Base-by-base conservation (phyloP, 768 basidiomycete species). In the Russula sp. region DNA sequence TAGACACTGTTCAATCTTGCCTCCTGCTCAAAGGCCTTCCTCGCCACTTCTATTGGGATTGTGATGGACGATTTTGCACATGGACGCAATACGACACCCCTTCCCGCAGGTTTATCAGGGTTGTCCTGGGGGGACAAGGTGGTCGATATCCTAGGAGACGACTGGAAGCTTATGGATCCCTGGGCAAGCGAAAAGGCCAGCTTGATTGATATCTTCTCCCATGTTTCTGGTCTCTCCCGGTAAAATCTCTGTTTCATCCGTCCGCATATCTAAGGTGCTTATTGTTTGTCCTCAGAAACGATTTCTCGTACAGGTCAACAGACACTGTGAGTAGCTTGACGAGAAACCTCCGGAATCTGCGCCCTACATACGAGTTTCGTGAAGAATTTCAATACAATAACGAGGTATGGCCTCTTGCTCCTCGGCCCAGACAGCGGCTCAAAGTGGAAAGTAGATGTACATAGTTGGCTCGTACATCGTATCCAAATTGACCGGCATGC, bases 11-110 rank as follows among this genome's bases (percentile, higher is more conserved):
- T 79, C 63, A 64, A 69, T 49, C 69, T 78, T 46, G 78, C 69
- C 1, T 79, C 77, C 0, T 73, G 74, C 24, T 78, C 76, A 13
- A 77, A 80, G 52, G 76, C 76, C 4, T 80, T 80, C 71, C 69
- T 79, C 9, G 69, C 73, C 2, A 74, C 72, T 0, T 73, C 77
- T 2, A 54, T 80, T 1, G 79, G 80, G 5, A 73, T 81, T 13
- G 72, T 80, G 30, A 76, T 80, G 49, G 75, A 78, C 38, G 79
- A 79, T 66, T 79, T 76, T 65, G 72, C 71, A 11, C 62, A 71
- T 11, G 73, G 77, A 3, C 70, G 68, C 32, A 79, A 78, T 46
- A 63, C 67, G 8, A 76, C 78, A 0, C 70, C 71, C 7, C 73
- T 80, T 3, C 79, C 79, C 0, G 26, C 61, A 0, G 67, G 68